phyloP scores from a whole-genome alignment of 1,284 basidiomycete species.

The Mycosarcoma maydis region DNA sequence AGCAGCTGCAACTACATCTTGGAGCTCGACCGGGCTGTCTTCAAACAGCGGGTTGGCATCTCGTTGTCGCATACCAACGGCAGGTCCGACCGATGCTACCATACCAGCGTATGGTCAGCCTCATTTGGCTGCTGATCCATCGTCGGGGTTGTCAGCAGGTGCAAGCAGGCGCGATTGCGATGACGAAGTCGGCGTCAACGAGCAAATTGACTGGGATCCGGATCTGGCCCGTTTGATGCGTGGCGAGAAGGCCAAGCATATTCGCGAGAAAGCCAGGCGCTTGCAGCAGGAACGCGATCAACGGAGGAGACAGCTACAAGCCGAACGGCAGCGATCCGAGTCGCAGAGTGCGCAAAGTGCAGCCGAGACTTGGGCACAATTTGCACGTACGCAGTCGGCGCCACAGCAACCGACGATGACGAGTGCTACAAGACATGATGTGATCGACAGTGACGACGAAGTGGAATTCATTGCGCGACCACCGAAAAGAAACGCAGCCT shows the following conservation, averaged over 20 bases:
- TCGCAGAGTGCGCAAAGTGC: no score
- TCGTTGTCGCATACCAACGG: background rate
- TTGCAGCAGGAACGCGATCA: slow-evolving; percentile 29
- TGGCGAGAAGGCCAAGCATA: slow-evolving; percentile 40
- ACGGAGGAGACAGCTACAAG: slow-evolving; percentile 16
- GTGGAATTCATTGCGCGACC: slow-evolving; percentile 17
- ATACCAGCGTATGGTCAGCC: slow-evolving; percentile 17
- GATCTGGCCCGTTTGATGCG: slow-evolving; percentile 49
- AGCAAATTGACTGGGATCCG: slow-evolving; percentile 44
- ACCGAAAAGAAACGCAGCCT: background rate
- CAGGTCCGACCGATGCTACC: slow-evolving; percentile 17
- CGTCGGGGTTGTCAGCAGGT: background rate
- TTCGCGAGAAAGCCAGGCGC: slow-evolving; percentile 47
- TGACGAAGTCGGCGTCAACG: slow-evolving; percentile 6
- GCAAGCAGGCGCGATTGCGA: background rate
- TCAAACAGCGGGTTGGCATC: slow-evolving; percentile 1
- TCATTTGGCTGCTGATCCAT: background rate
- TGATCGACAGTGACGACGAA: slow-evolving; percentile 26
- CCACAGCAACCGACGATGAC: slow-evolving; percentile 12
- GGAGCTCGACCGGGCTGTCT: background rate
- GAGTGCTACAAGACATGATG: background rate
- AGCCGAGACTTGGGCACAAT: background rate
- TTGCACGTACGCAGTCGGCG: slow-evolving; percentile 11
- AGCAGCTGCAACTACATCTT: background rate
- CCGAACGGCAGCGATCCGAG: slow-evolving; percentile 13